Evolutionary conservation across 2,329 filamentous ascomycete genomes (phyloP).

Genomic region (Trichoderma hamatum): DNA sequence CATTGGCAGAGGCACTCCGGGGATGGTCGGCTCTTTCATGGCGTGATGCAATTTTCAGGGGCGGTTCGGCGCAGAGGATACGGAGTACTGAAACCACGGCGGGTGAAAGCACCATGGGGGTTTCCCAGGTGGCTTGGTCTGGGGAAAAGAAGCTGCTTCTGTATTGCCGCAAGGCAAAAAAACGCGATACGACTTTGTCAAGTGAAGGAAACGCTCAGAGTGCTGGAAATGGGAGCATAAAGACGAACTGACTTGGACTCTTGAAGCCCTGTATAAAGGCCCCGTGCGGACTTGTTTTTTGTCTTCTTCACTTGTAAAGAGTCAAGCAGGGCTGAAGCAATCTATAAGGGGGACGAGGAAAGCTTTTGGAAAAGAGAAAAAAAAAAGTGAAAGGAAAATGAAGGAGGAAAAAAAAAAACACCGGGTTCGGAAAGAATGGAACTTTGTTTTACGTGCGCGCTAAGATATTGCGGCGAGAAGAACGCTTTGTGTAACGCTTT

Average conservation of each 20-base stretch:
- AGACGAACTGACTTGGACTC: constrained; percentile 3
- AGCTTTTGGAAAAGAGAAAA: background rate
- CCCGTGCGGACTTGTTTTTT: background rate
- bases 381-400: constrained; percentile 10
- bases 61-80: constrained; percentile 29
- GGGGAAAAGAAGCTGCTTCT: constrained; percentile 28
- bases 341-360: background rate
- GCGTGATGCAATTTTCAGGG: constrained; percentile 28
- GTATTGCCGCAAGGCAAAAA: constrained; percentile 27
- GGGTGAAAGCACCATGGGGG: constrained; percentile 24
- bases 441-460: constrained; percentile 2
- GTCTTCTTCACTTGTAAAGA: background rate
- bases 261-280: constrained; percentile 2
- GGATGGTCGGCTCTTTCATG: constrained; percentile 28
- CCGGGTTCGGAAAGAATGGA: constrained; percentile 2
- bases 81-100: constrained; percentile 28
- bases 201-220: constrained; percentile 22
- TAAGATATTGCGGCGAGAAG: constrained; percentile 18
- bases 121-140: constrained; percentile 26
- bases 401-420: constrained; percentile 19
- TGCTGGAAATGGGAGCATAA: constrained; percentile 13
- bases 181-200: constrained; percentile 26
- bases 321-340: background rate
- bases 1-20: constrained; percentile 26
- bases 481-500: constrained; percentile 24